Percentiles rank a stretch among this genome's conserved stretches.
These are phyloP conservation scores for Tympanopsis confertula DNA, from an alignment of 2,329 filamentous ascomycete genomes.

Conservation along the genomic window DNA sequence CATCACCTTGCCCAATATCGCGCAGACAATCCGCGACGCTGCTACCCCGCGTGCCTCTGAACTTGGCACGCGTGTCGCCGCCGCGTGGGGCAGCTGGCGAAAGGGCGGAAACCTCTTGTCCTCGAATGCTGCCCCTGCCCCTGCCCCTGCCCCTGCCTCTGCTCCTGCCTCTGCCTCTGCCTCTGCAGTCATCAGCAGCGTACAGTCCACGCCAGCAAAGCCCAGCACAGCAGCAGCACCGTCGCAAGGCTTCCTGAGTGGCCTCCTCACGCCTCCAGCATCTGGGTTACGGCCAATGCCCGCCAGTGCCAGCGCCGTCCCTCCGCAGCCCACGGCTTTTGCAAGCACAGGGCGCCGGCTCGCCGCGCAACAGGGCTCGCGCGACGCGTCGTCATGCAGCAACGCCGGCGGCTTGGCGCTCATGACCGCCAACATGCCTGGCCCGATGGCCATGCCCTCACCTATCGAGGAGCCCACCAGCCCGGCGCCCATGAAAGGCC, in stretches of 20 bases:
- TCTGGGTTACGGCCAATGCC: conserved; percentile 58
- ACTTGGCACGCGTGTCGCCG: conserved; percentile 64
- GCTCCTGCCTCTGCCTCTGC: conserved; percentile 21
- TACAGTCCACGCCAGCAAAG: conserved; percentile 47
- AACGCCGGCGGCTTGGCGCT: too few relatives aligned
- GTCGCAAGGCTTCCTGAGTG: conserved; percentile 55
- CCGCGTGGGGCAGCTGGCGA: conserved; percentile 95
- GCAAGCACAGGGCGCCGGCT: conserved; percentile 46
- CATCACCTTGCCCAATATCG: conserved; percentile 62
- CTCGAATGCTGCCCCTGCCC: conserved; percentile 32
- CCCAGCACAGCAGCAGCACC: conserved; percentile 32
- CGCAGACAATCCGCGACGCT: conserved; percentile 64
- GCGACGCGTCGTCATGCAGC: too few relatives aligned
- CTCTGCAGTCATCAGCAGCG: conserved; percentile 12
- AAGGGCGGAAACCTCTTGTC: conserved; percentile 45
- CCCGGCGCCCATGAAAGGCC: background rate
- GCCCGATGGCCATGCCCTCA: too few relatives aligned
- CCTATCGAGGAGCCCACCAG: too few relatives aligned
- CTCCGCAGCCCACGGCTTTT: conserved; percentile 47
- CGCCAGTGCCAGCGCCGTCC: conserved; percentile 21
- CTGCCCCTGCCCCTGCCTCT: conserved; percentile 12
- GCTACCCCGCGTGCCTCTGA: conserved; percentile 75
- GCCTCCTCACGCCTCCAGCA: conserved; percentile 80
- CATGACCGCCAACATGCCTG: too few relatives aligned
- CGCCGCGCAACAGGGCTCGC: conserved; percentile 37